A percentile compares a stretch with the other conserved stretches of the same genome.
Conservation (phyloP, 176 grass and related monocot genomes). For the Bolboschoenus planiculmis region DNA sequence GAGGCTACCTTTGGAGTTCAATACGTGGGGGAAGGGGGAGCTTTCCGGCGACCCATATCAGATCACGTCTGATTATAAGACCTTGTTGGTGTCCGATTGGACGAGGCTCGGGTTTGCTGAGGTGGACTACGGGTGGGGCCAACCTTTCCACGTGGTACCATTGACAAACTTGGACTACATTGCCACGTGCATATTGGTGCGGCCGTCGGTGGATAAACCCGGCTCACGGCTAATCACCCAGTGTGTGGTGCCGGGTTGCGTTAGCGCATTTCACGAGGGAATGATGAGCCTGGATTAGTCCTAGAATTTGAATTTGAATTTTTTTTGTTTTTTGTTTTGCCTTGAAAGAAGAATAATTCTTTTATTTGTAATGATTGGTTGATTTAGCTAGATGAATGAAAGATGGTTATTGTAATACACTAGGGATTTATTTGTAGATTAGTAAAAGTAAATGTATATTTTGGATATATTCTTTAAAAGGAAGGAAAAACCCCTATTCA, state of each 20-base stretch:
- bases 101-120: conserved; percentile 70
- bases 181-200: conserved; percentile 83
- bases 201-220: conserved; percentile 62
- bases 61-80: conserved; percentile 70
- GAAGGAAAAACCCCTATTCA: neutral
- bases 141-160: conserved; percentile 77
- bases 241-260: conserved; percentile 51
- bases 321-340: neutral
- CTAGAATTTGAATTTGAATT: neutral
- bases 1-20: conserved; percentile 50
- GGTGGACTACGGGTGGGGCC: conserved; percentile 90
- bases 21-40: conserved; percentile 52
- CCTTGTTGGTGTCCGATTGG: conserved; percentile 91
- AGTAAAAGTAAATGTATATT: conserved; percentile 18
- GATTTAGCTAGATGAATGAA: conserved; percentile 1
- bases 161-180: conserved; percentile 88
- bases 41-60: conserved; percentile 48
- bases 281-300: conserved; percentile 66
- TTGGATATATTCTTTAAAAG: conserved; percentile 9
- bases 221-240: conserved; percentile 79
- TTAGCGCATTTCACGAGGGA: conserved; percentile 51
- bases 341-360: neutral
- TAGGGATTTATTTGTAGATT: neutral
- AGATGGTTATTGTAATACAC: neutral
- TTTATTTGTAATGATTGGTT: conserved; percentile 6